Evolutionary conservation across 257 asterid species (phyloP), one percentile per base, ranked within the genome.

Genomic region (Ballota nigra): DNA sequence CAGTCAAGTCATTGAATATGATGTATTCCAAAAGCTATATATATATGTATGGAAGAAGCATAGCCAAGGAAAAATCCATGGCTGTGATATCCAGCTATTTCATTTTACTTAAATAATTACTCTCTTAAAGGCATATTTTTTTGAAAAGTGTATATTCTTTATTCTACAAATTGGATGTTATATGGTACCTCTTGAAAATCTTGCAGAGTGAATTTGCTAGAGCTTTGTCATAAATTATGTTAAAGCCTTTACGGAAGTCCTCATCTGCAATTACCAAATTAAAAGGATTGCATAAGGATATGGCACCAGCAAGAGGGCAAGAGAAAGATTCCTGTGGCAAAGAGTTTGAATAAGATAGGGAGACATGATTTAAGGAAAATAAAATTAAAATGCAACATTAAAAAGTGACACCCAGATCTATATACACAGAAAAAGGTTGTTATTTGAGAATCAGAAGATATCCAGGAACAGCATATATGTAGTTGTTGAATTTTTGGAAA

Each of bases 241-340:
- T 91, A 80, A 94, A 94, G 84, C 99, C 97, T 84, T 94, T 91
- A 70, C 79, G 96, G 70, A 94, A 91, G 73, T 91, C 99, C 83
- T 94, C 99, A 75, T 94, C 97, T 73, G 99, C 96, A 74, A 86
- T 80, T 58, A 89, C 80, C 89, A 94, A 84, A 81, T 94, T 88
- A 83, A 94, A 94, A 66, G 97, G 99, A 77, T 89, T 94, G 95
- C 97, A 91, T 75, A 94, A 85, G 71, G 97, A 91, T 68, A 94
- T 83, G 31, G 96, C 99, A 66, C 97, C 99, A 51, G 97, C 89
- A 77, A 91, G 96, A 75, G 81, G 92, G 83, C 97, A 89, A 64
- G 88, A 82, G 83, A 71, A 67, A 74, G 92, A 88, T 80, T 89
- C 97, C 99, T 94, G 97, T 73, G 71, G 80, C 55, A 64, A 53